Conservation (phyloP, 2,329 filamentous ascomycete genomes). For the Fusarium bulbicola region DNA sequence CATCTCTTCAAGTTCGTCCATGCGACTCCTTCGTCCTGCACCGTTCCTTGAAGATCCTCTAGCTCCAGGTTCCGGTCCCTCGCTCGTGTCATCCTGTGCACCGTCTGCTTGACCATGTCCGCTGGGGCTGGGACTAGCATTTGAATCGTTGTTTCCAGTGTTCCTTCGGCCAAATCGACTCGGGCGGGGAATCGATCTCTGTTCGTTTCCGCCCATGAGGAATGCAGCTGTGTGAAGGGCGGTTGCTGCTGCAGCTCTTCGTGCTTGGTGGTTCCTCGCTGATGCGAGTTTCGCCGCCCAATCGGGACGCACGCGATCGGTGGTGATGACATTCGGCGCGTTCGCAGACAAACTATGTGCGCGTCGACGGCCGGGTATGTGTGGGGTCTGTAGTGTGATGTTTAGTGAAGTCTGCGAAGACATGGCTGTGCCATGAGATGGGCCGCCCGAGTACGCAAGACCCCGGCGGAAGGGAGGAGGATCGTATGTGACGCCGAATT, state of each 20-base stretch:
- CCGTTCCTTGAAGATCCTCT: slow-evolving; percentile 32
- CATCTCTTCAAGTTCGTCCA: slow-evolving; percentile 94
- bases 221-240: slow-evolving; percentile 96
- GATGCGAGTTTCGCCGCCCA: slow-evolving; percentile 91
- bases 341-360: slow-evolving; percentile 78
- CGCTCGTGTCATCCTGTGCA: slow-evolving; percentile 15
- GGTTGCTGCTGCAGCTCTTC: slow-evolving; percentile 90
- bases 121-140: slow-evolving; percentile 42
- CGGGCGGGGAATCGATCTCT: slow-evolving; percentile 56
- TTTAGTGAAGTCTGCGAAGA: slow-evolving; percentile 86
- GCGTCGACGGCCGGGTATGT: slow-evolving; percentile 54
- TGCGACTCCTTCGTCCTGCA: slow-evolving; percentile 57
- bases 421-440: slow-evolving; percentile 71
- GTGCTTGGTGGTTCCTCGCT: slow-evolving; percentile 84
- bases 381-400: slow-evolving; percentile 59
- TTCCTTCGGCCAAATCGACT: slow-evolving; percentile 67
- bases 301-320: slow-evolving; percentile 90
- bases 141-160: slow-evolving; percentile 51
- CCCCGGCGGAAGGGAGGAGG: slow-evolving; percentile 89
- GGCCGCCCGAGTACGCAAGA: slow-evolving; percentile 67
- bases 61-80: slow-evolving; percentile 39
- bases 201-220: slow-evolving; percentile 74
- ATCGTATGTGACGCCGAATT: slow-evolving; percentile 96
- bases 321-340: slow-evolving; percentile 88
- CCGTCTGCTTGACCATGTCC: slow-evolving; percentile 39